Conservation (phyloP, 1,139 yeast species). For the Spathaspora sp. region DNA sequence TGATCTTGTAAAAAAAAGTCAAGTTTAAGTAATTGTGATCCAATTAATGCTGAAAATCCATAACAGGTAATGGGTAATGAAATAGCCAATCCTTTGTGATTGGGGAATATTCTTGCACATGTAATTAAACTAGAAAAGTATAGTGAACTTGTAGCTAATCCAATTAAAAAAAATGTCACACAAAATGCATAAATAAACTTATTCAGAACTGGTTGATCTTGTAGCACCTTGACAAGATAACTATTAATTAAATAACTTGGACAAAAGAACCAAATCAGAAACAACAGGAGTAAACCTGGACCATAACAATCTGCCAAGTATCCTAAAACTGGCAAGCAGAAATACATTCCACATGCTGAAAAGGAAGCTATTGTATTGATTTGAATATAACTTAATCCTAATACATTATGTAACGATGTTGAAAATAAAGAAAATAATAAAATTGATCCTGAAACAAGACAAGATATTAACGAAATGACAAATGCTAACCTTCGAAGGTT, state of each 20-base stretch:
- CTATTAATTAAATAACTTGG: slow-evolving; percentile 65
- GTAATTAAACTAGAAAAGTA: slow-evolving; percentile 78
- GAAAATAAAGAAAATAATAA: slow-evolving; percentile 79
- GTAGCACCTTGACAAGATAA: slow-evolving; percentile 10
- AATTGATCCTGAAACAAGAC: slow-evolving; percentile 81
- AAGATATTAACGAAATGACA: slow-evolving; percentile 44
- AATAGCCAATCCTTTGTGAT: slow-evolving; percentile 74
- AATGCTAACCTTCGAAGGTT: slow-evolving; percentile 39
- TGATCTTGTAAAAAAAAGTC: slow-evolving; percentile 30
- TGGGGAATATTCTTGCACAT: slow-evolving; percentile 81
- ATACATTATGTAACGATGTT: slow-evolving; percentile 57
- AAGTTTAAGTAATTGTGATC: slow-evolving; percentile 53
- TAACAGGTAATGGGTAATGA: slow-evolving; percentile 86
- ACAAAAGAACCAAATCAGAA: slow-evolving; percentile 64
- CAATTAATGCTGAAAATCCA: slow-evolving; percentile 74
- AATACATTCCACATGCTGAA: slow-evolving; percentile 79
- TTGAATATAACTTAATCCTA: slow-evolving; percentile 66
- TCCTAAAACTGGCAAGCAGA: slow-evolving; percentile 82
- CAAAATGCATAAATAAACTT: slow-evolving; percentile 25
- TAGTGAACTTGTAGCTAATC: slow-evolving; percentile 78
- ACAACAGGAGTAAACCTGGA: slow-evolving; percentile 66
- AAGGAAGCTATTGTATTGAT: slow-evolving; percentile 77
- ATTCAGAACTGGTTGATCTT: slow-evolving; percentile 7
- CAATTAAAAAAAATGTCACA: slow-evolving; percentile 52
- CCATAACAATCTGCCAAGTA: slow-evolving; percentile 83